Evolutionary conservation across 805 yeast species (phyloP).

Genomic region (Candida pseudoglaebosa): DNA sequence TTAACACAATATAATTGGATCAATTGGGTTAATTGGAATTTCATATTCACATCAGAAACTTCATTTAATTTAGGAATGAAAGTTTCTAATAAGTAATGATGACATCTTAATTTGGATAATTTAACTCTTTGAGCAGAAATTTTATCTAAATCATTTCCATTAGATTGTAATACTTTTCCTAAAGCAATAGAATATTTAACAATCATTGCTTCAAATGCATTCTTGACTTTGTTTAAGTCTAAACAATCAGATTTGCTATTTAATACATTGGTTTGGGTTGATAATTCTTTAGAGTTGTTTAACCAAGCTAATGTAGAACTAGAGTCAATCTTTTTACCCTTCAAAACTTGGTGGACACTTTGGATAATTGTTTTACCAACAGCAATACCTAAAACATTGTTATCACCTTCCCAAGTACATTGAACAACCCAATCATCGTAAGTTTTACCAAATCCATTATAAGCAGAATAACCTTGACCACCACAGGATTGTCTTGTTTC

Average conservation of each 20-base stretch:
- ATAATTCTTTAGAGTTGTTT: slow-evolving; percentile 20
- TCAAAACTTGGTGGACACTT: slow-evolving; percentile 34
- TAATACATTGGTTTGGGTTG: slow-evolving; percentile 18
- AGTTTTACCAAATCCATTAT: slow-evolving; percentile 43
- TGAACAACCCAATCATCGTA: slow-evolving; percentile 46
- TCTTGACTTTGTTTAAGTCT: slow-evolving; percentile 23
- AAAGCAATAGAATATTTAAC: slow-evolving; percentile 14
- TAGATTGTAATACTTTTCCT: neutral
- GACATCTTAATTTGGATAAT: slow-evolving; percentile 50
- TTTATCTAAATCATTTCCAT: slow-evolving; percentile 4
- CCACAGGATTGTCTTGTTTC: slow-evolving; percentile 45
- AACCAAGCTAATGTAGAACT: slow-evolving; percentile 34
- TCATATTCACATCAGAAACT: slow-evolving; percentile 37
- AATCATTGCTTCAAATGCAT: slow-evolving; percentile 30
- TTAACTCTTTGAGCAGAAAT: slow-evolving; percentile 35
- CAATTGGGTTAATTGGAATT: slow-evolving; percentile 47
- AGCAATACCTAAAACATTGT: slow-evolving; percentile 40
- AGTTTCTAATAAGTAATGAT: slow-evolving; percentile 42
- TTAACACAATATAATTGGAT: slow-evolving; percentile 55
- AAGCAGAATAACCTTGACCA: slow-evolving; percentile 45
- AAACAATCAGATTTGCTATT: slow-evolving; percentile 18
- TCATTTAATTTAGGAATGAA: slow-evolving; percentile 35
- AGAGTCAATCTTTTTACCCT: slow-evolving; percentile 31
- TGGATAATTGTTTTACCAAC: slow-evolving; percentile 47
- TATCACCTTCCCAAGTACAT: slow-evolving; percentile 50